Base-by-base conservation (phyloP, 345 rosid genomes). In the Leavenworthia alabamica region DNA sequence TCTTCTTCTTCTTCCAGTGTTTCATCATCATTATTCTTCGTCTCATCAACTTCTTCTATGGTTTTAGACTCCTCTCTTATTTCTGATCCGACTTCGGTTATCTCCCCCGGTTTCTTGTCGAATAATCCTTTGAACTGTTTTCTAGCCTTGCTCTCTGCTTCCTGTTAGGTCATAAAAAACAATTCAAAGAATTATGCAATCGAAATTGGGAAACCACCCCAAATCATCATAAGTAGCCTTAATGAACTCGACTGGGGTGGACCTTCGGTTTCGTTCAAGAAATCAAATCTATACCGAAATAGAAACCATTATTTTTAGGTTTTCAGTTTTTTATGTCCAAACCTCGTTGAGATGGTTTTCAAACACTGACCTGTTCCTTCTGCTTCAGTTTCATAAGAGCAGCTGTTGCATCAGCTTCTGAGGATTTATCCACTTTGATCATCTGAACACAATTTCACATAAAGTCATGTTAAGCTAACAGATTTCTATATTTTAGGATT, bases 81-180 rank as follows among this genome's bases (percentile, higher is more conserved):
- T 20, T 74, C 74, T 43, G 67, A 56, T 12, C 61, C 61, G 0
- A 39, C 81, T 17, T 83, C 83, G 3, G 94, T 57, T 60, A 94
- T 88, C 72, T 90, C 96, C 56, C 99, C 96, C 0, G 97, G 99
- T 70, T 80, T 94, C 82, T 90, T 90, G 82, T 94, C 95, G 36
- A 94, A 90, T 37, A 94, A 75, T 28, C 99, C 97, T 73, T 90
- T 84, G 56, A 94, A 94, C 74, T 90, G 96, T 71, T 83, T 88
- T 31, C 88, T 76, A 29, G 84, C 97, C 69, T 75, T 88, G 61
- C 60, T 83, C 62, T 88, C 87, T 7, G 81, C 77, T 75, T 86
- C 89, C 99, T 94, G 80, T 54, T 55, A 60, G 57, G 16, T 70
- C 60, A 4, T 5, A 19, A 22, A 5, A 33, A 29, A 52, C 62